phyloP scores from a whole-genome alignment of 257 asterid species.

The Striga asiatica region DNA sequence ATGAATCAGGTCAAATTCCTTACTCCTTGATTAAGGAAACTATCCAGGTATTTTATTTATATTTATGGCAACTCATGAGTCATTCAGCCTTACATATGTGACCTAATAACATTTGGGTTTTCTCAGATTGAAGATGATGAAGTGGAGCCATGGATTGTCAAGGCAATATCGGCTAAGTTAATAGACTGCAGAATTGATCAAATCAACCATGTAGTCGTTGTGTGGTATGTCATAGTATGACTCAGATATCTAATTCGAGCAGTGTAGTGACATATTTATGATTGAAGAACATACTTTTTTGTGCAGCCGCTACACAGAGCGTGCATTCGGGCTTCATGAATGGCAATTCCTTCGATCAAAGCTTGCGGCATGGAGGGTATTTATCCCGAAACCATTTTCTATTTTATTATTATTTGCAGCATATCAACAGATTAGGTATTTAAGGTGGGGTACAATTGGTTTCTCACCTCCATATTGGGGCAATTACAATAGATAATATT shows the following conservation, averaged over 20 bases:
- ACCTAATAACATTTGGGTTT: neutral
- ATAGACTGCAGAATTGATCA: conserved; percentile 89
- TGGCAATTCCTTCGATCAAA: conserved; percentile 69
- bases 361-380: conserved; percentile 88
- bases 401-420: neutral
- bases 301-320: conserved; percentile 61
- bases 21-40: conserved; percentile 61
- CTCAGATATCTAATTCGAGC: neutral
- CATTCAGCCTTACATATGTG: conserved; percentile 1
- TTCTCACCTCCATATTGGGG: neutral
- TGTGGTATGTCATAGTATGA: conserved; percentile 37
- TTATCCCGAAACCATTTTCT: conserved; percentile 1
- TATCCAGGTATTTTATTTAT: conserved; percentile 39
- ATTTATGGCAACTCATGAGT: neutral
- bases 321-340: conserved; percentile 62
- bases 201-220: conserved; percentile 63
- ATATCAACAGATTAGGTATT: neutral
- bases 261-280: neutral
- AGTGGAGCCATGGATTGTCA: conserved; percentile 90
- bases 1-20: conserved; percentile 65
- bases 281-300: conserved; percentile 4
- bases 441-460: neutral
- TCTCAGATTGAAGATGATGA: conserved; percentile 65
- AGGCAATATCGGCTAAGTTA: conserved; percentile 77
- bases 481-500: neutral